These are phyloP conservation scores for Choiromyces venosus DNA, from an alignment of 495 filamentous ascomycete genomes.

Conservation along the genomic window DNA sequence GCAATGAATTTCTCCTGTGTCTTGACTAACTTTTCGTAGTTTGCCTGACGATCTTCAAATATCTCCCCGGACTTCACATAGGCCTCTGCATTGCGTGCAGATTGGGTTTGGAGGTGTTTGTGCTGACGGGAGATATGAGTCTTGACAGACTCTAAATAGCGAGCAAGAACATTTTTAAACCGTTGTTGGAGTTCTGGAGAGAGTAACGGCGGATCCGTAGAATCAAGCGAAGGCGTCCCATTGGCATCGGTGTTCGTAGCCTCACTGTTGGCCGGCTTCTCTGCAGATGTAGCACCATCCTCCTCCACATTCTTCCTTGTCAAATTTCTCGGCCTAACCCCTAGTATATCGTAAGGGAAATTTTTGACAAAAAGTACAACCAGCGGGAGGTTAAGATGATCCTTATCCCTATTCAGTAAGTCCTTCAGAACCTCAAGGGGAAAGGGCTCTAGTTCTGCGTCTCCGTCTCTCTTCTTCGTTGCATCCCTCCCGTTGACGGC, in stretches of 20 bases:
- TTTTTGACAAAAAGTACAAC: constrained; percentile 92
- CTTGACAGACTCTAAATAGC: constrained; percentile 93
- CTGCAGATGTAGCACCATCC: constrained; percentile 63
- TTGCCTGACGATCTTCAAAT: constrained; percentile 94
- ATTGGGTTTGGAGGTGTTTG: constrained; percentile 72
- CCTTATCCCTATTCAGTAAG: constrained; percentile 82
- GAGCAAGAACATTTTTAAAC: constrained; percentile 78
- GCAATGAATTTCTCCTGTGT: constrained; percentile 81
- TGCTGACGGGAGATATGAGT: constrained; percentile 82
- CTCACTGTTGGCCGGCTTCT: constrained; percentile 49
- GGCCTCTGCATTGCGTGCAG: constrained; percentile 89
- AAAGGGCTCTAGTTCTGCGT: constrained; percentile 62
- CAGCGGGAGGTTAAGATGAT: constrained; percentile 84
- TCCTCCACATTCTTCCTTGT: constrained; percentile 78
- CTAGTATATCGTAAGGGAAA: constrained; percentile 92
- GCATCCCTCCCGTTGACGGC: constrained; percentile 48
- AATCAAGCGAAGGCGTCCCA: constrained; percentile 37
- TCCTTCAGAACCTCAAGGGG: constrained; percentile 96
- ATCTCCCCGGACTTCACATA: constrained; percentile 98
- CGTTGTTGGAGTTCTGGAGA: constrained; percentile 72
- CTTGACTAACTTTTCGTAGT: constrained; percentile 88
- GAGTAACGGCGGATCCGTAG: constrained; percentile 66
- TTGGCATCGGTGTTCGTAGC: constrained; percentile 45
- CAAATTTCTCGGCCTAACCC: constrained; percentile 56
- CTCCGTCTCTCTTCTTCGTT: constrained; percentile 44